phyloP scores from a whole-genome alignment of 73 alveolate species.

The Paramecium pentaurelia region DNA sequence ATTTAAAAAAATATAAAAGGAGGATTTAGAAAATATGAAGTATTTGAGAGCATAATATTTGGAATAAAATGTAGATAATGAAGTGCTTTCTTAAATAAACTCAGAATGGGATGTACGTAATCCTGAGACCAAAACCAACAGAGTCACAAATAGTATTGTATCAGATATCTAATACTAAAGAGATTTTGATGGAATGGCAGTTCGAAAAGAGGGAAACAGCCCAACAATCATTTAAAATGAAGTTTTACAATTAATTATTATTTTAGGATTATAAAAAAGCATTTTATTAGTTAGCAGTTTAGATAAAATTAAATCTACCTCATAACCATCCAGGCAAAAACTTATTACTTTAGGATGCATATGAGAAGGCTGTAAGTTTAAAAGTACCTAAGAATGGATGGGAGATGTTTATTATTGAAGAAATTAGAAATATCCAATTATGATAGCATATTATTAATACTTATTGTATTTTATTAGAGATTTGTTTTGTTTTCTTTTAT shows the following conservation, averaged over 20 bases:
- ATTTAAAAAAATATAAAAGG: neutral
- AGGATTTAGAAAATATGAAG: constrained; percentile 6
- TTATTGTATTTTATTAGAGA: neutral
- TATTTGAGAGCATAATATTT: neutral
- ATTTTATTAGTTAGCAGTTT: constrained; percentile 1
- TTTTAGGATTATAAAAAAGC: constrained; percentile 30
- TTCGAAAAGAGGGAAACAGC: neutral
- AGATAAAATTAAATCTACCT: neutral
- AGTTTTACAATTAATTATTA: neutral
- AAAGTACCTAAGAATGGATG: neutral
- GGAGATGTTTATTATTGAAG: neutral
- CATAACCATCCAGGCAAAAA: constrained; percentile 34
- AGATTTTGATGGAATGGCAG: constrained; percentile 7
- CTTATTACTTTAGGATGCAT: neutral
- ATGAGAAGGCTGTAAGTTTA: neutral
- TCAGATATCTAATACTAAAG: neutral
- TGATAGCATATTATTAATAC: neutral
- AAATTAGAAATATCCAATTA: neutral
- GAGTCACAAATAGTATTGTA: constrained; percentile 27
- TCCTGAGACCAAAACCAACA: neutral
- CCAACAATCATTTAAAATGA: neutral
- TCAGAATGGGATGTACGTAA: neutral
- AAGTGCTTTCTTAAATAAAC: neutral
- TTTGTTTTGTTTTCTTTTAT: neutral
- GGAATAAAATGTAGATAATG: neutral